A percentile compares a stretch with the other conserved stretches of the same genome.
These are phyloP conservation scores for Solanum arcanum DNA, from an alignment of 257 asterid species.

Conservation along the genomic window DNA sequence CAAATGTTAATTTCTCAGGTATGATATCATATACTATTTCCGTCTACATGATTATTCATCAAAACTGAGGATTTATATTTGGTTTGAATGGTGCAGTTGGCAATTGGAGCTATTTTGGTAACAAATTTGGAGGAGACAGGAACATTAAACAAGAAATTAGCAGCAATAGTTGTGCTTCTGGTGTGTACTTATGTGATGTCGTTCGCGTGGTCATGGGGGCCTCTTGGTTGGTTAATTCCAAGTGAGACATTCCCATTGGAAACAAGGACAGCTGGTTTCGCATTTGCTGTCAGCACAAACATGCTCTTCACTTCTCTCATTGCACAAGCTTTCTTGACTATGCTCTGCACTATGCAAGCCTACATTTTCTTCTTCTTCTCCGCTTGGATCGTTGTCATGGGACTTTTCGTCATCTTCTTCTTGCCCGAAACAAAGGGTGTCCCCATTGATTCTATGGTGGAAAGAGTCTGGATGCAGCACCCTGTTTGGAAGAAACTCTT, in stretches of 20 bases:
- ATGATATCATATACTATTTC: no score
- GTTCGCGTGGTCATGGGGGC: conserved; percentile 88
- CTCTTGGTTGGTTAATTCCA: conserved; percentile 66
- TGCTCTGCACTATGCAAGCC: conserved; percentile 25
- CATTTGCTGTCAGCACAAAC: conserved; percentile 50
- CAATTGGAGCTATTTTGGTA: conserved; percentile 33
- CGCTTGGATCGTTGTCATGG: conserved; percentile 21
- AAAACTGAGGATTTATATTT: no score
- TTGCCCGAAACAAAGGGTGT: conserved; percentile 30
- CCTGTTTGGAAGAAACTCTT: conserved; percentile 20
- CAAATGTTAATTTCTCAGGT: background rate
- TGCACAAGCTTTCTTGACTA: conserved; percentile 23
- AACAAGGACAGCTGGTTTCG: conserved; percentile 60
- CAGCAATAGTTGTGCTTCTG: conserved; percentile 33
- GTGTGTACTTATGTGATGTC: conserved; percentile 57
- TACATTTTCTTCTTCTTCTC: conserved; percentile 30
- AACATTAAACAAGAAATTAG: conserved; percentile 14
- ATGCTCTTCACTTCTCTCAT: conserved; percentile 26
- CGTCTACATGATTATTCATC: no score
- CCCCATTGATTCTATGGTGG: conserved; percentile 15
- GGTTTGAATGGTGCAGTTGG: conserved; percentile 10
- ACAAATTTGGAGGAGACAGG: conserved; percentile 28
- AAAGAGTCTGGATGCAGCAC: conserved; percentile 23
- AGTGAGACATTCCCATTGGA: conserved; percentile 67
- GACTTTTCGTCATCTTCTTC: conserved; percentile 14